Evolutionary conservation across 768 basidiomycete genomes (phyloP), one percentile per base, ranked within the genome.

Genomic region (Trametes cinnabarina): DNA sequence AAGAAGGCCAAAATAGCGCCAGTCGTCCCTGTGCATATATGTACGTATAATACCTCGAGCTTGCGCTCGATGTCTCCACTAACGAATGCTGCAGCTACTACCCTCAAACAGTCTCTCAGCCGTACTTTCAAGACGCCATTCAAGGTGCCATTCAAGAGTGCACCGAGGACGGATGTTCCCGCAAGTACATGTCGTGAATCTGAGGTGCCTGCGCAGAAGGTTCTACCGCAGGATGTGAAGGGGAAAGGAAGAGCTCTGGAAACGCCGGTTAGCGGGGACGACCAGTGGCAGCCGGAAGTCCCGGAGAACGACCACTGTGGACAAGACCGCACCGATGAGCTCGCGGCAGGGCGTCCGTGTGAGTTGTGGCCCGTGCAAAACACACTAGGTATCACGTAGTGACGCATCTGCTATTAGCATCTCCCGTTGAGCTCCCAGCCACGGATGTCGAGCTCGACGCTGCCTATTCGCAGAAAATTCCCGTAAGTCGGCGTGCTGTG

Each of bases 51-150:
- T n/a, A n/a, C n/a, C n/a, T n/a, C n/a, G n/a, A n/a, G n/a, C n/a
- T n/a, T n/a, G n/a, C n/a, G n/a, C n/a, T n/a, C n/a, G n/a, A n/a
- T n/a, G n/a, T n/a, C n/a, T n/a, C n/a, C n/a, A n/a, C n/a, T n/a
- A n/a, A n/a, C n/a, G 42, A 12, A n/a, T 30, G 34, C 3, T 11
- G 9, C 26, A 65, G 64, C 64, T 3, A 47, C 61, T 3, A 42
- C 53, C 9, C 37, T 63, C 3, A 51, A 42, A 40, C 52, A 59
- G 53, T 51, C 51, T 3, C 52, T 63, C 4, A 40, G 34, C 3
- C 55, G 40, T 15, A 64, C 55, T 14, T 65, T 68, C 60, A 75
- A 72, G 53, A 66, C 66, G 1, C 73, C 77, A 1, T 74, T 73
- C 63, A 75, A 64, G 49, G 66, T 64, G 0, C 67, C 71, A 7